phyloP scores from a whole-genome alignment of 495 filamentous ascomycete species.

The Aspergillus bertholletiae region DNA sequence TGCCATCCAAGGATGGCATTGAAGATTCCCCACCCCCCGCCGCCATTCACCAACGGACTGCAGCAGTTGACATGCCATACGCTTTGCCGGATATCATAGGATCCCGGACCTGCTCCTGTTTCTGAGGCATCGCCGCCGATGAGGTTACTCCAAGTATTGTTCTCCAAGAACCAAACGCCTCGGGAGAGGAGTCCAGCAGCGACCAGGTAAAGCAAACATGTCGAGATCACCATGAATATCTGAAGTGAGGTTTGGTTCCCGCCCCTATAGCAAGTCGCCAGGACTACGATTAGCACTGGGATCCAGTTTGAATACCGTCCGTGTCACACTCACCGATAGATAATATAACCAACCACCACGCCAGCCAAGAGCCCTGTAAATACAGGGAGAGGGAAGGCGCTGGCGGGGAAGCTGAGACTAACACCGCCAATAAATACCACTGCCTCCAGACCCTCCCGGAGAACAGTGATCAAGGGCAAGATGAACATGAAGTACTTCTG shows the following conservation, averaged over 20 bases:
- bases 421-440: constrained; percentile 82
- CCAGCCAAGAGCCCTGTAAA: constrained; percentile 65
- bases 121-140: constrained; percentile 74
- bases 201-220: constrained; percentile 83
- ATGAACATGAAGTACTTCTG: constrained; percentile 82
- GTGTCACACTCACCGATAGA: constrained; percentile 45
- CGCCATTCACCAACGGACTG: constrained; percentile 54
- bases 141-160: constrained; percentile 57
- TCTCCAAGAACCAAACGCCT: constrained; percentile 69
- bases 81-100: constrained; percentile 78
- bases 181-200: constrained; percentile 79
- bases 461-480: constrained; percentile 78
- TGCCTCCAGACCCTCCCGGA: constrained; percentile 78
- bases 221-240: constrained; percentile 75
- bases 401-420: constrained; percentile 67
- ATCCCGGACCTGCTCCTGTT: constrained; percentile 73
- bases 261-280: constrained; percentile 35
- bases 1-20: constrained; percentile 79
- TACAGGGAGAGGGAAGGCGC: constrained; percentile 70
- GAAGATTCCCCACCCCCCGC: constrained; percentile 88
- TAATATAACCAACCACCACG: constrained; percentile 57
- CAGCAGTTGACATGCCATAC: constrained; percentile 97
- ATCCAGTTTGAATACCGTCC: background rate
- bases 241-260: constrained; percentile 65
- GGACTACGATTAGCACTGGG: background rate